Base-by-base conservation (phyloP, 1,284 basidiomycete species). In the Apiotrichum siamense region DNA sequence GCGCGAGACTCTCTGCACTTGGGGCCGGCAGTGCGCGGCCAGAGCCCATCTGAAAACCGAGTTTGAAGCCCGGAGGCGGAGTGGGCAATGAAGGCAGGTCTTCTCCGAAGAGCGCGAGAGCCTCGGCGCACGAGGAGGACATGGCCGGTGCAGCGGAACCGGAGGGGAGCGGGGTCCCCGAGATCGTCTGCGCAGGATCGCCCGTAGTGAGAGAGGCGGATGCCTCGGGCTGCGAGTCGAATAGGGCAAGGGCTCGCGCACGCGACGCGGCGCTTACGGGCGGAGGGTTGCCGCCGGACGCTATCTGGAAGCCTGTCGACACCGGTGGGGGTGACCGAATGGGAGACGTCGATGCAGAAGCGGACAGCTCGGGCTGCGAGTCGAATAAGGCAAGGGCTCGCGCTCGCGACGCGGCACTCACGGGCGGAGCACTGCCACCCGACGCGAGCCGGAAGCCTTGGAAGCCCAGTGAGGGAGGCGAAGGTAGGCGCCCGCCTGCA, bases 371-470 rank as follows among this genome's bases (percentile, higher is more conserved):
- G 29, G 29, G 6, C 10, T 15, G n/a, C 26, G 26, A 20, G n/a
- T 52, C 44, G 4, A 31, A 47, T 21, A 54, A 43, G 27, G 47
- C 47, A 17, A 33, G 13, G 4, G 32, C 52, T 11, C 47, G 42
- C 13, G 47, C 51, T 4, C 37, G 37, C 11, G 37, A 32, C 23
- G n/a, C 32, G 7, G 42, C 24, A 4, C 18, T 20, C 6, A 27
- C 13, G 1, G 18, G n/a, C 11, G 47, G 47, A 1, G 26, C 47
- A 1, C 47, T n/a, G 3, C 25, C 20, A 2, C 47, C 47, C 0
- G 43, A 41, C 1, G 42, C 47, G 13, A 45, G 13, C 3, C 27
- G 17, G 26, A 50, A 50, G 18, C 41, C 53, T n/a, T n/a, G n/a
- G n/a, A n/a, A n/a, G 7, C 38, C 37, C 10, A 33, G 25, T 5